Percentiles rank a stretch among this genome's conserved stretches.
Conservation (phyloP, 176 grass and related monocot species). For the Lolium perenne region DNA sequence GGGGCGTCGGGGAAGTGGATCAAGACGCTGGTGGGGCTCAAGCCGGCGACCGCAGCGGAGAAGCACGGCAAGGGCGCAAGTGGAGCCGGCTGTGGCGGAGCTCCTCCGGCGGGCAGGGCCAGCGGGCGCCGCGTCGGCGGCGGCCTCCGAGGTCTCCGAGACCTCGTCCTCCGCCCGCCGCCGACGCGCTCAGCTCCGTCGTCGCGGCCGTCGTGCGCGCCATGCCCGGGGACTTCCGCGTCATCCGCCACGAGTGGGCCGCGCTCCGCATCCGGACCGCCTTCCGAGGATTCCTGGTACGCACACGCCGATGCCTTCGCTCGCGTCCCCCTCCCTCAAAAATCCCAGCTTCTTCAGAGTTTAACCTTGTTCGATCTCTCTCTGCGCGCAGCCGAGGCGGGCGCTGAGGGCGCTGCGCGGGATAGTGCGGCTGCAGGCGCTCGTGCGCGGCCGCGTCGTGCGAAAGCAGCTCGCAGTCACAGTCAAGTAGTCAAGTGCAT, state of each 20-base stretch:
- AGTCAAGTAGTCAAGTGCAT: slow-evolving; percentile 80
- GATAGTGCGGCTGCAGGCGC: slow-evolving; percentile 83
- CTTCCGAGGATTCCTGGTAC: slow-evolving; percentile 83
- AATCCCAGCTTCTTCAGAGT: neutral
- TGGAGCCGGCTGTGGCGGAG: slow-evolving; percentile 79
- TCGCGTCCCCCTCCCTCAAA: neutral
- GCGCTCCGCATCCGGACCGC: slow-evolving; percentile 77
- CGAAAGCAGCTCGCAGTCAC: slow-evolving; percentile 81
- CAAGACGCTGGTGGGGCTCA: slow-evolving; percentile 67
- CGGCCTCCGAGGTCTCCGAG: slow-evolving; percentile 65
- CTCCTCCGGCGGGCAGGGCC: slow-evolving; percentile 42
- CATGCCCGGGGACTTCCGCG: slow-evolving; percentile 67
- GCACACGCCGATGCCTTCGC: neutral
- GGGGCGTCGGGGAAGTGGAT: slow-evolving; percentile 84
- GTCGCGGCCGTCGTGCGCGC: slow-evolving; percentile 68
- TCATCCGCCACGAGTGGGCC: slow-evolving; percentile 70
- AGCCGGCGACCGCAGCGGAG: slow-evolving; percentile 38
- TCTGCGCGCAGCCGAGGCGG: slow-evolving; percentile 63
- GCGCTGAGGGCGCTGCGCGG: slow-evolving; percentile 75
- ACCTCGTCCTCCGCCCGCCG: slow-evolving; percentile 46
- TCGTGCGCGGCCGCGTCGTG: slow-evolving; percentile 79
- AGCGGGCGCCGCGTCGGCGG: slow-evolving; percentile 22
- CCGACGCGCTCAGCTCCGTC: slow-evolving; percentile 59
- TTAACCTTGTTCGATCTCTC: neutral
- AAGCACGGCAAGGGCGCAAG: slow-evolving; percentile 54